Conservation (phyloP, 352 stramenopile species). For the Globisporangium polare region DNA sequence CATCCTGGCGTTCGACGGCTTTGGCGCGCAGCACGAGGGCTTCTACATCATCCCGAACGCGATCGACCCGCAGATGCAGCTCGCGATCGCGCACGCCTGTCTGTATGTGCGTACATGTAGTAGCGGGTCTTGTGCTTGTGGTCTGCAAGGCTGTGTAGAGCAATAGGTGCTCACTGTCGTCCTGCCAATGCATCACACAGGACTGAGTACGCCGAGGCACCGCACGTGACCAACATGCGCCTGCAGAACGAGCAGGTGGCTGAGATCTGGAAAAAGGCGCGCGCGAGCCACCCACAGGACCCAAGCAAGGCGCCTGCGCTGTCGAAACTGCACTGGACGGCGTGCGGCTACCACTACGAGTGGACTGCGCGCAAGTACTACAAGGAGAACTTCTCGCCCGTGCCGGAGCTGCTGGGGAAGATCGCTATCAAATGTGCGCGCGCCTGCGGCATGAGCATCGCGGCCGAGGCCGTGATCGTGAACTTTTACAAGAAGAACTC, state of each 20-base stretch:
- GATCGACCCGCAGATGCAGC: constrained; percentile 40
- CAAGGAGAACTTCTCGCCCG: constrained; percentile 40
- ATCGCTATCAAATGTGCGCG: constrained; percentile 38
- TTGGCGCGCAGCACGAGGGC: constrained; percentile 39
- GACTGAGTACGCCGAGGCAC: constrained; percentile 62
- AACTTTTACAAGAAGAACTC: constrained; percentile 83
- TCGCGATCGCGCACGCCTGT: constrained; percentile 48
- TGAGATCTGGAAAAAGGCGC: constrained; percentile 50
- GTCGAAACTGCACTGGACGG: constrained; percentile 69
- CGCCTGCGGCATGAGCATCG: constrained; percentile 51
- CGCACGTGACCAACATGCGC: constrained; percentile 80
- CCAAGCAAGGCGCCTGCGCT: constrained; percentile 37
- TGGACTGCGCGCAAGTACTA: constrained; percentile 76
- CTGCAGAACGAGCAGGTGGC: constrained; percentile 46
- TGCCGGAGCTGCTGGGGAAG: constrained; percentile 40
- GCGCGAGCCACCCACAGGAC: constrained; percentile 29
- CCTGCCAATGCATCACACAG: constrained; percentile 16
- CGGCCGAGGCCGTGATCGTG: constrained; percentile 70
- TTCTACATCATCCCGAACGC: constrained; percentile 72
- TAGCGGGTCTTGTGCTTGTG: background rate
- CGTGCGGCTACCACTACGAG: constrained; percentile 77
- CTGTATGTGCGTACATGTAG: constrained; percentile 39
- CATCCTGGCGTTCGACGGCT: constrained; percentile 47
- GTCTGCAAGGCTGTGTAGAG: background rate
- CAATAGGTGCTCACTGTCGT: background rate